phyloP scores from a whole-genome alignment of 345 rosid genomes.

The Nephelium lappaceum region DNA sequence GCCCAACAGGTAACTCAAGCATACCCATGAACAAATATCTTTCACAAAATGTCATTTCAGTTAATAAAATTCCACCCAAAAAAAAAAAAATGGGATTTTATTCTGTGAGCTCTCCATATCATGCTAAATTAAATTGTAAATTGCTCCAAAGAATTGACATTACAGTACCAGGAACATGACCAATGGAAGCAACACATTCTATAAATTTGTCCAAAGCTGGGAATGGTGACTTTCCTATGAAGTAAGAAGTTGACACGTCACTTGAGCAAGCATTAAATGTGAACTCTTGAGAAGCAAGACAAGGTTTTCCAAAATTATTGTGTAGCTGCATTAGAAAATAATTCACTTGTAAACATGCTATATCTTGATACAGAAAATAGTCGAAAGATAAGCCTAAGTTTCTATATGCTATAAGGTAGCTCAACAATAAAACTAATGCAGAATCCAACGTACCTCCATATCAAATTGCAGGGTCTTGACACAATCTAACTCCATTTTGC shows the following conservation, averaged over 20 bases:
- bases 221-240: conserved; percentile 77
- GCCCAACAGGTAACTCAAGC: neutral
- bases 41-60: neutral
- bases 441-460: conserved; percentile 65
- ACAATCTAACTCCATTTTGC: conserved; percentile 89
- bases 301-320: conserved; percentile 39
- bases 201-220: conserved; percentile 78
- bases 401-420: conserved; percentile 1
- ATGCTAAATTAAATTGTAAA: conserved; percentile 9
- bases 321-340: conserved; percentile 50
- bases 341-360: conserved; percentile 4
- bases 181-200: conserved; percentile 68
- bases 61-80: neutral
- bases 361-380: neutral
- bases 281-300: conserved; percentile 34
- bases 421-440: conserved; percentile 20
- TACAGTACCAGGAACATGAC: conserved; percentile 67
- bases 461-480: conserved; percentile 85
- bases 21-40: neutral
- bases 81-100: neutral
- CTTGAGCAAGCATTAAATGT: conserved; percentile 36
- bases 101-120: neutral
- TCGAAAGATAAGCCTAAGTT: neutral
- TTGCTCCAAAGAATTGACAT: conserved; percentile 16
- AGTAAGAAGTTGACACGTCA: conserved; percentile 48